phyloP scores from a whole-genome alignment of 805 yeast species.

The Priceomyces carsonii region DNA sequence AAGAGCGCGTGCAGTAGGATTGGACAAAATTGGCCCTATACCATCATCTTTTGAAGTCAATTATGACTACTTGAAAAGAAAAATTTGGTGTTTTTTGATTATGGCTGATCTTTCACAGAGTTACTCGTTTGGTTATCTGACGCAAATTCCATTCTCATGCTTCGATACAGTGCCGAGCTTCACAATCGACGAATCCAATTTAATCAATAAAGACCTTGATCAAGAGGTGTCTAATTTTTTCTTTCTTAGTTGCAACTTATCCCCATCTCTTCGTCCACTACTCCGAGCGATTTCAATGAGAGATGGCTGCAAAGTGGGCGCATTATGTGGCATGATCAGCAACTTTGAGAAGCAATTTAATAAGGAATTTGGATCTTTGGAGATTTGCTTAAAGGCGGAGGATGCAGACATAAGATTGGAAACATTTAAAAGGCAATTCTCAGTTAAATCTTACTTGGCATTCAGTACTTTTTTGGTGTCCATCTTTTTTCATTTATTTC shows the following conservation, averaged over 20 bases:
- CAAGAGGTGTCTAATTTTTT: slow-evolving; percentile 3
- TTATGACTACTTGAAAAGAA: slow-evolving; percentile 2
- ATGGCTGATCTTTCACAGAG: slow-evolving; percentile 6
- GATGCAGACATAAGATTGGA: neutral
- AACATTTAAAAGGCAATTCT: slow-evolving; percentile 1
- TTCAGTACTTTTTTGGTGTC: slow-evolving; percentile 1
- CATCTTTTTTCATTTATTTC: slow-evolving; percentile 1
- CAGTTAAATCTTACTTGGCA: slow-evolving; percentile 2
- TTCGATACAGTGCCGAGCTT: neutral
- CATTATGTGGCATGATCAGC: neutral
- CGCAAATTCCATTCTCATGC: neutral
- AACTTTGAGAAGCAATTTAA: slow-evolving; percentile 1
- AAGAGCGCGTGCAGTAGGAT: neutral
- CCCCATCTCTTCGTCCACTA: neutral
- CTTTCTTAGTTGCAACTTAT: slow-evolving; percentile 3
- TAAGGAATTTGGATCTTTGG: slow-evolving; percentile 1
- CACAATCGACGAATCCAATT: neutral
- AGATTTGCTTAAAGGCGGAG: neutral
- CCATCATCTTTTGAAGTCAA: neutral
- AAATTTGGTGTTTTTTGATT: slow-evolving; percentile 7
- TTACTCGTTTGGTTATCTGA: slow-evolving; percentile 4
- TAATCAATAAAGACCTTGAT: neutral
- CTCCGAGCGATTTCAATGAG: neutral
- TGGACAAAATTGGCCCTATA: neutral
- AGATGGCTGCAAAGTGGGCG: neutral